phyloP scores from a whole-genome alignment of 2,329 filamentous ascomycete genomes.

The Sarocladium kiliense region DNA sequence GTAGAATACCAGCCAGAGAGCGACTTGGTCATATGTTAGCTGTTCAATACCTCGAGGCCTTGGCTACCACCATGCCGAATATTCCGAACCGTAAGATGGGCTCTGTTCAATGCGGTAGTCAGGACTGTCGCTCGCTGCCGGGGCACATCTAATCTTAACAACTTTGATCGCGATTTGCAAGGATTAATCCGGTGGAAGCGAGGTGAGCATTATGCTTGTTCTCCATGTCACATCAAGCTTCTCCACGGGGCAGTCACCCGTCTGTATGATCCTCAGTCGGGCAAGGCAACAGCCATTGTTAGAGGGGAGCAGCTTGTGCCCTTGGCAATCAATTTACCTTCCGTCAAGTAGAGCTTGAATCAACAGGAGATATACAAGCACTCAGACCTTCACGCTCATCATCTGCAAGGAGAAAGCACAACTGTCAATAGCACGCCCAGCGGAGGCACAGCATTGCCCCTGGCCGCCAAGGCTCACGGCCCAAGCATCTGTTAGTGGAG shows the following conservation, averaged over 20 bases:
- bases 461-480: not conserved
- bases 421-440: too few species aligned
- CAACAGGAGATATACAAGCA: not conserved
- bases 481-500: not conserved
- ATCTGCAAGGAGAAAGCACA: too few species aligned
- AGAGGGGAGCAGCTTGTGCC: too few species aligned
- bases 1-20: not conserved
- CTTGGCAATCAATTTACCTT: too few species aligned
- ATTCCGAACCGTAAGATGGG: too few species aligned
- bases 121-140: not conserved
- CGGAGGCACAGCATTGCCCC: not conserved
- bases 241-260: not conserved
- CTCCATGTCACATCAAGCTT: not conserved
- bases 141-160: not conserved
- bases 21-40: not conserved
- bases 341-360: not conserved
- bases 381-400: too few species aligned
- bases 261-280: not conserved
- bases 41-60: too few species aligned
- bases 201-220: constrained; percentile 1
- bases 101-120: too few species aligned
- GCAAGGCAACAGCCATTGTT: too few species aligned
- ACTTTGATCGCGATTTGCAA: not conserved
- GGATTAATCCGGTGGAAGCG: not conserved
- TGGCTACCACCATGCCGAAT: too few species aligned